Base-by-base conservation (phyloP, 768 basidiomycete species). In the Leccinum imitatum region DNA sequence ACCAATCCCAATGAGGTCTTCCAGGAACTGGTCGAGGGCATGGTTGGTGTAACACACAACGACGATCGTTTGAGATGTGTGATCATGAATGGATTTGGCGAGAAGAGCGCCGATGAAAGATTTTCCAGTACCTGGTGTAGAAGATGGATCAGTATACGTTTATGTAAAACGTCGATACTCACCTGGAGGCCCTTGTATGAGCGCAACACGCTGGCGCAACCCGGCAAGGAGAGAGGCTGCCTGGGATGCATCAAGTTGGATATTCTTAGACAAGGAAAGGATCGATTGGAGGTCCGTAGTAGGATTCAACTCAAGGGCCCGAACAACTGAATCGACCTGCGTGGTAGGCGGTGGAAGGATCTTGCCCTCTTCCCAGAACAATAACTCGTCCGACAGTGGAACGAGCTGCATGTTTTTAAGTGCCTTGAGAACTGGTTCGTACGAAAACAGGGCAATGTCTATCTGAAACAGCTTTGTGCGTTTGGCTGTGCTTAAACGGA, bases 181-280 rank as follows among this genome's bases (percentile, higher is more conserved):
- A 88, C 89, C 88, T 51, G 88, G 88, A 0, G 88, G 89, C 0
- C 88, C 88, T 74, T 90, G 88, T 14, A 90, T 86, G 6, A 90
- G 64, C 1, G 86, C 81, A 2, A 90, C 76, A 6, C 69, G 73
- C 57, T 87, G 86, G 0, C 77, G 79, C 7, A 90, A 72, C 9
- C 85, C 84, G 1, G 80, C 71, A 4, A 87, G 63, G 8, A 89
- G 73, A 2, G 80, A 77, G 0, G 55, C 57, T 1, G 71, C 67
- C 55, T 90, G 88, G 1, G 85, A 80, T 0, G 56, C 31, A 64
- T 89, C 88, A 1, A 90, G 78, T 0, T 57, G 50, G 48, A 89
- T 77, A 2, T 74, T 59, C 52, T 77, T 78, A 0, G 75, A 55
- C 1, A 77, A 69, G 0, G 62, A 6, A 3, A 87, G 66, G 1